Evolutionary conservation across 352 stramenopile genomes (phyloP).

Genomic region (Phytophthora agathidicida): DNA sequence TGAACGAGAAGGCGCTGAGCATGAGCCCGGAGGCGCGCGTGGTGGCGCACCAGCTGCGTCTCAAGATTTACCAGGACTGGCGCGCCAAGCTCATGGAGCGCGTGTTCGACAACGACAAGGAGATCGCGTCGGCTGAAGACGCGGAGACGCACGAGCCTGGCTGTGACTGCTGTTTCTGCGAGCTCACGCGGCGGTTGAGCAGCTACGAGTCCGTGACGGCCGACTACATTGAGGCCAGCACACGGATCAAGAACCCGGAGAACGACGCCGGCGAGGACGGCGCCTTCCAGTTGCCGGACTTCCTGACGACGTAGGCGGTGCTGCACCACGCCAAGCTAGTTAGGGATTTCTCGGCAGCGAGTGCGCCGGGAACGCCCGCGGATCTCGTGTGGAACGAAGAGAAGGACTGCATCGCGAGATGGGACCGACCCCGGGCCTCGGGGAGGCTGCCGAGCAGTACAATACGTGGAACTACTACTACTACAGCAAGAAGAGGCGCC

Average conservation of each 20-base stretch:
- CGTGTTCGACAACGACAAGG: slow-evolving; percentile 60
- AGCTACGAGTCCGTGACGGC: slow-evolving; percentile 64
- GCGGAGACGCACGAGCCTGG: slow-evolving; percentile 40
- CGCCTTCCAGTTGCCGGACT: slow-evolving; percentile 59
- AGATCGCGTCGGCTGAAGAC: slow-evolving; percentile 45
- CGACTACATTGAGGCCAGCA: slow-evolving; percentile 66
- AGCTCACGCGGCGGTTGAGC: slow-evolving; percentile 51
- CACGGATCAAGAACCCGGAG: slow-evolving; percentile 53
- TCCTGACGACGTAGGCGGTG: slow-evolving; percentile 44
- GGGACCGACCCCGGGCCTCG: slow-evolving; percentile 14
- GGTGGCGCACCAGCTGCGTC: slow-evolving; percentile 71
- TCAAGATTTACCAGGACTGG: slow-evolving; percentile 88
- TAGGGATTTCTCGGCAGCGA: slow-evolving; percentile 48
- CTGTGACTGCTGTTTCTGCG: slow-evolving; percentile 65
- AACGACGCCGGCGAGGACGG: slow-evolving; percentile 50
- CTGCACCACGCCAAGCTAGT: slow-evolving; percentile 33
- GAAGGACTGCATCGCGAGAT: slow-evolving; percentile 45
- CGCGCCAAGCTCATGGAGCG: slow-evolving; percentile 73
- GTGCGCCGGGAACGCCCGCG: slow-evolving; percentile 24
- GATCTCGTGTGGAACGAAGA: slow-evolving; percentile 47
- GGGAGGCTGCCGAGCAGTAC: slow-evolving; percentile 45
- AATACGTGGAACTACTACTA: slow-evolving; percentile 51
- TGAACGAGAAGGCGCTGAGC: slow-evolving; percentile 59
- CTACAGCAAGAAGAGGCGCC: slow-evolving; percentile 34
- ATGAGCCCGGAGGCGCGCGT: slow-evolving; percentile 80